Base-by-base conservation (phyloP, 257 asterid genomes). In the Gardenia jasminoides region DNA sequence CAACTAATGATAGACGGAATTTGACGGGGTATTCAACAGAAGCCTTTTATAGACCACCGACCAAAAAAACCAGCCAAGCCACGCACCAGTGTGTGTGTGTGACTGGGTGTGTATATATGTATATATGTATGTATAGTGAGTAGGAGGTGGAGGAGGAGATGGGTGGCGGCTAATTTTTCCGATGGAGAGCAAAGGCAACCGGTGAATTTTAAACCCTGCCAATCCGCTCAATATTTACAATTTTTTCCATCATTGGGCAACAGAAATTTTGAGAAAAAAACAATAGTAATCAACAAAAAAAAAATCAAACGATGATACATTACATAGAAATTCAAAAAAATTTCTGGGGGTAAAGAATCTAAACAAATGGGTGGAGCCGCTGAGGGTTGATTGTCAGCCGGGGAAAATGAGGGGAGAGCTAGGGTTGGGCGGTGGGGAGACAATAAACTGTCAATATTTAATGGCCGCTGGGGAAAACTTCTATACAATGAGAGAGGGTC, bases 201-300 rank as follows among this genome's bases (percentile, higher is more conserved):
- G 87, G 80, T 85, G 88, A 91, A 87, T 77, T 84, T 47, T 81
- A 30, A 82, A 70, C 87, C 19, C 41, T 89, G 80, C 75, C 87
- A 54, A 67, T 83, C 88, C 87, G 74, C 89, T 81, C 84, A 83
- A 83, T 39, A 16, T 22, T 22, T 33, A 26, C 44, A 52, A 67
- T 2, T 77, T 83, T 83, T 82, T 85, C 80, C 88, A 82, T 85
- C 85, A 85, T 72, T 7, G 85, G 82, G 82, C 88, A 7, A 47
- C 59, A 44, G 24, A 70, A 74, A 66, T n/a, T 10, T 8, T 20
- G 28, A 10, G 6, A 61, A 43, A 6, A 64, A 5, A 50, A 50
- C 3, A 10, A 26, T 4, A 6, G 13, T 28, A 28, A 8, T 50
- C 58, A 50, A 50, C 16, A 15, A 13, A 50, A 48, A 10, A 1